Percentiles rank a stretch among this genome's conserved stretches.
phyloP scores from a whole-genome alignment of 2,329 filamentous ascomycete species.

The Penicillium fuscoglaucum region DNA sequence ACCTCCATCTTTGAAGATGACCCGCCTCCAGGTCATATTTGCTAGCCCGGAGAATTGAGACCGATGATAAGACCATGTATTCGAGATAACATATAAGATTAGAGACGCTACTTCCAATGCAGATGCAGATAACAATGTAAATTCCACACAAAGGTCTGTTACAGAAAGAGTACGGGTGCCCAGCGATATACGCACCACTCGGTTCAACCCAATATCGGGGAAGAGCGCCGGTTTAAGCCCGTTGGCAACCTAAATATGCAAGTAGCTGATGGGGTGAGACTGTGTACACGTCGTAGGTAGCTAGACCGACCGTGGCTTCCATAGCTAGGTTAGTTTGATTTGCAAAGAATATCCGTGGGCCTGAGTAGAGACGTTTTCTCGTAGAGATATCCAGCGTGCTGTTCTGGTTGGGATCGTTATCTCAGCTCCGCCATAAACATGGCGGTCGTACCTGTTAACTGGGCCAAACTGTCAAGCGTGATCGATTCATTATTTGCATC shows the following conservation, averaged over 20 bases:
- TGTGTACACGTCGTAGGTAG: neutral
- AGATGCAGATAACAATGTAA: neutral
- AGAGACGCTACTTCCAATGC: neutral
- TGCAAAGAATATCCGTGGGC: neutral
- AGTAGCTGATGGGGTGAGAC: neutral
- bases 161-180: conserved; percentile 20
- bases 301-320: too few species aligned
- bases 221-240: neutral
- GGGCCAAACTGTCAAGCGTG: conserved; percentile 6
- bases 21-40: conserved; percentile 38
- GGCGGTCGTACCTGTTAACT: neutral
- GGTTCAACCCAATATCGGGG: neutral
- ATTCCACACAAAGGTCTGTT: conserved; percentile 26
- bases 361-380: neutral
- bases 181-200: neutral
- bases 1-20: conserved; percentile 45
- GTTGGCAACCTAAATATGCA: neutral
- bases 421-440: neutral
- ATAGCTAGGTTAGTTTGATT: neutral
- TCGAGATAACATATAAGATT: too few species aligned
- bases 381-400: neutral
- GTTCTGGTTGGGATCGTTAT: neutral
- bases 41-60: conserved; percentile 32
- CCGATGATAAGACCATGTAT: neutral
- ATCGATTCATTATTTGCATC: conserved; percentile 31